Conservation (phyloP, 345 rosid species). For the Ceriops zippeliana region DNA sequence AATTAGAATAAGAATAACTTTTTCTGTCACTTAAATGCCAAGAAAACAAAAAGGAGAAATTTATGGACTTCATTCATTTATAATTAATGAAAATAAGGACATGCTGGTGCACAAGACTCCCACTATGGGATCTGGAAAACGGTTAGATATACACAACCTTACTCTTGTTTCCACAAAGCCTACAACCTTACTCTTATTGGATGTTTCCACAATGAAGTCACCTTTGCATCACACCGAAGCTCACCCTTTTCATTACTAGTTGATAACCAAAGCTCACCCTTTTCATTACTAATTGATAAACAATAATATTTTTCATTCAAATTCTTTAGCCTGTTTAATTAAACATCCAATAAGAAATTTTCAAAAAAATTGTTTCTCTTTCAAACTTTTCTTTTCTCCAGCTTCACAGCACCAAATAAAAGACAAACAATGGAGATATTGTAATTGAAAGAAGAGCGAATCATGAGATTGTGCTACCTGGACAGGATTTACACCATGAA, state of each 20-base stretch:
- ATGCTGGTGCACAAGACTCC: too few species aligned
- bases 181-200: too few species aligned
- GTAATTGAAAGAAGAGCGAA: constrained; percentile 10
- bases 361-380: background rate
- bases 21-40: constrained; percentile 4
- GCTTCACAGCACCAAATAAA: constrained; percentile 6
- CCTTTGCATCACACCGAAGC: too few species aligned
- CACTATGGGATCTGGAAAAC: too few species aligned
- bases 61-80: background rate
- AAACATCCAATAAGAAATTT: background rate
- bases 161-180: too few species aligned
- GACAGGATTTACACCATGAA: constrained; percentile 58
- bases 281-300: background rate
- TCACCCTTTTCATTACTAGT: too few species aligned
- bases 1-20: background rate
- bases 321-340: constrained; percentile 15
- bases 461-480: constrained; percentile 53
- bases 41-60: constrained; percentile 1
- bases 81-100: too few species aligned
- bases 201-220: too few species aligned
- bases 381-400: background rate
- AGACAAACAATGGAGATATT: constrained; percentile 9
- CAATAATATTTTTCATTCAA: constrained; percentile 1
- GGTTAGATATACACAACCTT: too few species aligned
- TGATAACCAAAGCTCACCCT: background rate